phyloP scores from a whole-genome alignment of 2,329 filamentous ascomycete species.

The Cadophora sp. region DNA sequence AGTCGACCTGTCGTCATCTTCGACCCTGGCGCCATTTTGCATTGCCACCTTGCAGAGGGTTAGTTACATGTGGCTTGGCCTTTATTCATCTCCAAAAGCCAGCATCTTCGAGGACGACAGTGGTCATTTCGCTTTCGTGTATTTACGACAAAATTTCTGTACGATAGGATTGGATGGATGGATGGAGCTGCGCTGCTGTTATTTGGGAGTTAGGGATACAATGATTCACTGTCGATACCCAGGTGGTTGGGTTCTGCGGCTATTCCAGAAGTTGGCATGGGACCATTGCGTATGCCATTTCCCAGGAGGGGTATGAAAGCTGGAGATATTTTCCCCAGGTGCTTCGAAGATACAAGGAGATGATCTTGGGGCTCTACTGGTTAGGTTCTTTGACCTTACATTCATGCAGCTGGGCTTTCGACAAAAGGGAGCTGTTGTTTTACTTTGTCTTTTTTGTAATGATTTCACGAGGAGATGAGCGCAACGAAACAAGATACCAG shows the following conservation, averaged over 20 bases:
- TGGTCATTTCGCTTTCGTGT: background rate
- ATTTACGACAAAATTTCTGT: background rate
- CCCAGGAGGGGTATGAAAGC: background rate
- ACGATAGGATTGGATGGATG: background rate
- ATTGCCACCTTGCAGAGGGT: background rate
- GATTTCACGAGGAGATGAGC: constrained; percentile 13
- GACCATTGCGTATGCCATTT: background rate
- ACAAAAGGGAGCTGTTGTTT: background rate
- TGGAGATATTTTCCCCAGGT: background rate
- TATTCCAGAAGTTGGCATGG: background rate
- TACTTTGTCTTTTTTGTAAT: background rate
- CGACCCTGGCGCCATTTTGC: background rate
- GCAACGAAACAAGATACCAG: background rate
- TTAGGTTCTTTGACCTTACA: background rate
- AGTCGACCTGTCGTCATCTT: too few species aligned
- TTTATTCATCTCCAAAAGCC: background rate
- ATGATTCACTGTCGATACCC: background rate
- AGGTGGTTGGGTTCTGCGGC: background rate
- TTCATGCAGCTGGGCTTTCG: background rate
- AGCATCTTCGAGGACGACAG: background rate
- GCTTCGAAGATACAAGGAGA: background rate
- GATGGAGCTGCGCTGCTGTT: background rate
- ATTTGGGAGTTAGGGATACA: background rate
- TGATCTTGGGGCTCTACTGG: background rate
- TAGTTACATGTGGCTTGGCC: background rate